These are phyloP conservation scores for Floccularia luteovirens DNA, from an alignment of 768 basidiomycete species.

Conservation along the genomic window DNA sequence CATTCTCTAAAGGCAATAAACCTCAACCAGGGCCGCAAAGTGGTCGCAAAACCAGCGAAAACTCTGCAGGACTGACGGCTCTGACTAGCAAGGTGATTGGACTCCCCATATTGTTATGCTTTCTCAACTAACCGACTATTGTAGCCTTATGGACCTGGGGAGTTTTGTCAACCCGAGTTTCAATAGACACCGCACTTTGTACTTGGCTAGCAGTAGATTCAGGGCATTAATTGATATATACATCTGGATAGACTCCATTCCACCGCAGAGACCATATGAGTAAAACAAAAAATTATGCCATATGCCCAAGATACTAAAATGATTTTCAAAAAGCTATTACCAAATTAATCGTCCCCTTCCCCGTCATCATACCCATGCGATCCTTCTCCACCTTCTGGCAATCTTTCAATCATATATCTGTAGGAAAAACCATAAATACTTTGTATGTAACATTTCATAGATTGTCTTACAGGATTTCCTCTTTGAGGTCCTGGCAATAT, in stretches of 20 bases:
- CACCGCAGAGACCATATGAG: no score
- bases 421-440: slow-evolving; percentile 6
- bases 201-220: no score
- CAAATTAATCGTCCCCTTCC: slow-evolving; percentile 65
- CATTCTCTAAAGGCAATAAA: slow-evolving; percentile 74
- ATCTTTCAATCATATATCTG: slow-evolving; percentile 62
- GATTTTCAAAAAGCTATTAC: background rate
- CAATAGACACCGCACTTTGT: slow-evolving; percentile 52
- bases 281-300: no score
- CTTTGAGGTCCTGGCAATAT: slow-evolving; percentile 80
- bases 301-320: no score
- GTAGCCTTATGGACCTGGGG: slow-evolving; percentile 94
- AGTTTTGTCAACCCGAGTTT: slow-evolving; percentile 83
- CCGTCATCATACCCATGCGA: slow-evolving; percentile 69
- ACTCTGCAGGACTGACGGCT: slow-evolving; percentile 84
- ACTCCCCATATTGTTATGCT: background rate
- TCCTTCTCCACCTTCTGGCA: slow-evolving; percentile 75
- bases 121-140: slow-evolving; percentile 8
- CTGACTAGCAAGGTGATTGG: slow-evolving; percentile 60
- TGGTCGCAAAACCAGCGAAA: slow-evolving; percentile 82
- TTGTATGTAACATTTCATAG: background rate
- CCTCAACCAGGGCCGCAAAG: slow-evolving; percentile 94
- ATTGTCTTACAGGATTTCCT: slow-evolving; percentile 67
- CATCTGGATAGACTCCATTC: no score
- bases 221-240: no score